These are phyloP conservation scores for Skeletonema menzelii DNA, from an alignment of 108 stramenopile genomes.

Conservation along the genomic window DNA sequence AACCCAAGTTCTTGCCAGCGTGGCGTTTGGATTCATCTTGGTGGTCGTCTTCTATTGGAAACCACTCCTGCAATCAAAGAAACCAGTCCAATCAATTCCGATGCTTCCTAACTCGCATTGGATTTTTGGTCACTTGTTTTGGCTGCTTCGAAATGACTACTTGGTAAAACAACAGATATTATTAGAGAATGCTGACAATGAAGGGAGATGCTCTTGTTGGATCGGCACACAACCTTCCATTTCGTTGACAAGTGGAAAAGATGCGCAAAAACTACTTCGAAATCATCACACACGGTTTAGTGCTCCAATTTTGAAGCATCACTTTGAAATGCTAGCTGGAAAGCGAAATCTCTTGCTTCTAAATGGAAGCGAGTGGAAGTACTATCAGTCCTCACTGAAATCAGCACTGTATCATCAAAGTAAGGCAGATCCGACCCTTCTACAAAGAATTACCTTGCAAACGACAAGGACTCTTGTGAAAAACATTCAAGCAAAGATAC, in stretches of 20 bases:
- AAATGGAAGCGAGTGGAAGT: constrained; percentile 38
- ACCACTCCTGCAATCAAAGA: neutral
- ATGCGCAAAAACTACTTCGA: constrained; percentile 19
- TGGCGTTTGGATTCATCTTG: neutral
- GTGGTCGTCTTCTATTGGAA: neutral
- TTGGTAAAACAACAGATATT: neutral
- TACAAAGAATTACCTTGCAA: neutral
- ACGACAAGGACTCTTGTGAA: neutral
- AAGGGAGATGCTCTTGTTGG: constrained; percentile 38
- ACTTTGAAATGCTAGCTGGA: constrained; percentile 21
- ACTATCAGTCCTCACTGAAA: constrained; percentile 18
- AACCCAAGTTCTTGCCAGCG: neutral
- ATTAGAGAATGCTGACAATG: constrained; percentile 21
- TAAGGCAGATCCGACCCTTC: neutral
- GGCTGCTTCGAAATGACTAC: neutral
- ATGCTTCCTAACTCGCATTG: constrained; percentile 5
- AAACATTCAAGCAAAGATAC: neutral
- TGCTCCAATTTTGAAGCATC: constrained; percentile 8
- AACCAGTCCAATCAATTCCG: neutral
- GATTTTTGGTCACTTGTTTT: constrained; percentile 9
- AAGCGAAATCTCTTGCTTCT: constrained; percentile 3
- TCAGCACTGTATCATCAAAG: constrained; percentile 22
- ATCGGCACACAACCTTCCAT: constrained; percentile 15
- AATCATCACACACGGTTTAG: constrained; percentile 3
- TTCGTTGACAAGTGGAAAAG: constrained; percentile 14